Base-by-base conservation (phyloP, 257 asterid genomes). In the Nyctanthes arbortristis region DNA sequence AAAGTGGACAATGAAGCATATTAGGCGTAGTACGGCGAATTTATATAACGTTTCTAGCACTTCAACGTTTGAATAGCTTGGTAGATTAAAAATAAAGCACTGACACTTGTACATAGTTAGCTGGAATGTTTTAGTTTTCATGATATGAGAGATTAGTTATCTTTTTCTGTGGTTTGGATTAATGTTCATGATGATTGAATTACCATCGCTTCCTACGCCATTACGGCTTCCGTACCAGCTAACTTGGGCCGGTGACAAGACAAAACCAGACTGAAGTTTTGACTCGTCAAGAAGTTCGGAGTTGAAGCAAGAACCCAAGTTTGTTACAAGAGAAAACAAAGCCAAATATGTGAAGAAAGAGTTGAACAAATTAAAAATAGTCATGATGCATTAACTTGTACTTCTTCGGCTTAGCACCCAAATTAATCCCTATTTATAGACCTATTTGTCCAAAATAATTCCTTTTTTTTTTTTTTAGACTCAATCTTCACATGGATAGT, bases 161-260 rank as follows among this genome's bases (percentile, higher is more conserved):
- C 11, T 36, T 36, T 36, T 36, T 36, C 11, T 36, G 40, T 36
- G 3, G 11, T 11, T 36, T 11, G 12, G 13, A 3, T 10, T 11
- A 14, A 1, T 11, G 40, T 36, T 8, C 12, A 2, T 10, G 7
- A 12, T 39, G 2, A 3, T 39, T 9, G 11, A 18, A 25, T 35
- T 62, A 40, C 47, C 25, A 33, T 59, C 71, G 52, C 64, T 63
- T 56, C 83, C 83, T 4, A 71, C 71, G 5, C 81, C 81, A 39
- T 14, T 43, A 18, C 81, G 66, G 9, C 72, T 39, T 20, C 84
- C 82, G 30, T 63, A 77, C 74, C 72, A 80, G 68, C 82, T 81
- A 22, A 82, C 78, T 39, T 74, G 49, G 28, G 82, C 82, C 7
- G 68, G 60, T 35, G 71, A 29, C 66, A 33, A 54, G 31, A 14